These are phyloP conservation scores for Cytospora chrysosperma DNA, from an alignment of 2,329 filamentous ascomycete species.

Conservation along the genomic window DNA sequence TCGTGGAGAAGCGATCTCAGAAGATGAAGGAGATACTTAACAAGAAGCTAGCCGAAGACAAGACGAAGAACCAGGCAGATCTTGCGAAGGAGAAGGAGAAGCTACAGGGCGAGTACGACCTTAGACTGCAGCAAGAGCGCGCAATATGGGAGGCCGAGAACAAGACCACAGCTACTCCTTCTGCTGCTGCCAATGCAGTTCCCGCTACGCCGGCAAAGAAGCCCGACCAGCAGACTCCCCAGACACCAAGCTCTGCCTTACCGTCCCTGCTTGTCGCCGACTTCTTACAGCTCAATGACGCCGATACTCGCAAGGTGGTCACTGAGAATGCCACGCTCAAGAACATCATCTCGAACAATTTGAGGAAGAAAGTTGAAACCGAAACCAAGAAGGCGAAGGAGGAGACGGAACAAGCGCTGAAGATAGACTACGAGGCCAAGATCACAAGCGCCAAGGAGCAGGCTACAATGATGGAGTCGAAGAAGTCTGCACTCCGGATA, in stretches of 20 bases:
- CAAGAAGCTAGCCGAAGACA: constrained; percentile 68
- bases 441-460: constrained; percentile 56
- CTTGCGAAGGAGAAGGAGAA: constrained; percentile 54
- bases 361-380: constrained; percentile 68
- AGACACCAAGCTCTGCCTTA: constrained; percentile 37
- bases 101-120: constrained; percentile 43
- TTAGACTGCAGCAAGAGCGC: constrained; percentile 61
- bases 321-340: constrained; percentile 57
- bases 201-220: constrained; percentile 43
- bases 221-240: constrained; percentile 29
- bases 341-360: constrained; percentile 58
- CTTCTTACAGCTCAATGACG: constrained; percentile 51
- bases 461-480: constrained; percentile 70
- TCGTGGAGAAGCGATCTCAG: constrained; percentile 64
- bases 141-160: constrained; percentile 61
- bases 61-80: constrained; percentile 50
- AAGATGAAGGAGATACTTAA: constrained; percentile 68
- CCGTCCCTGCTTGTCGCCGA: constrained; percentile 38
- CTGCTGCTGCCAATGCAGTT: constrained; percentile 3
- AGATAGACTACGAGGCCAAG: constrained; percentile 53
- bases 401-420: constrained; percentile 48
- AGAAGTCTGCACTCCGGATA: constrained; percentile 71
- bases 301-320: constrained; percentile 56
- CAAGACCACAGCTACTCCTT: constrained; percentile 25
- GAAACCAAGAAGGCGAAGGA: constrained; percentile 61